phyloP scores from a whole-genome alignment of 306 rosid species.

The Lathyrus tuberosus region DNA sequence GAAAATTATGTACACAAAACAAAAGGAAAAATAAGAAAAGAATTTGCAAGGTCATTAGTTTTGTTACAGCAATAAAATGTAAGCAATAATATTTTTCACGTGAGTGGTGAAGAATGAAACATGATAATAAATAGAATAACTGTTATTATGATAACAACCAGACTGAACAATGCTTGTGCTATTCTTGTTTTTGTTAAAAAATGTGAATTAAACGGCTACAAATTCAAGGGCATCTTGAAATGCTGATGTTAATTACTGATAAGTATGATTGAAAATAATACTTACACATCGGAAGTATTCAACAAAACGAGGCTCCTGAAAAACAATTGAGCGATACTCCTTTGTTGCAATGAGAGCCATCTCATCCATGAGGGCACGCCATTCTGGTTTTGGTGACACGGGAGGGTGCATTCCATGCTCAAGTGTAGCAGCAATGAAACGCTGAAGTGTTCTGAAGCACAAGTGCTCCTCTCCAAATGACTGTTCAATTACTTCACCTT shows the following conservation, averaged over 20 bases:
- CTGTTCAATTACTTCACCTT: constrained; percentile 98
- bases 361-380: constrained; percentile 95
- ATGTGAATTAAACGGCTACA: too few relatives aligned
- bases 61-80: constrained; percentile 13
- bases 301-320: constrained; percentile 90
- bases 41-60: background rate
- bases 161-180: too few relatives aligned
- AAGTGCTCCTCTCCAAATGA: constrained; percentile 97
- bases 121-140: background rate
- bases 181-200: too few relatives aligned
- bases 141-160: background rate
- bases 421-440: constrained; percentile 94
- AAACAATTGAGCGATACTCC: constrained; percentile 93
- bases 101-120: background rate
- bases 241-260: background rate
- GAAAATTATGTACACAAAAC: background rate
- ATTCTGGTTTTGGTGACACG: constrained; percentile 87
- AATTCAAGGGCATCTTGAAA: too few relatives aligned
- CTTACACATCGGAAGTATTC: constrained; percentile 95
- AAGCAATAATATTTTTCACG: constrained; percentile 7
- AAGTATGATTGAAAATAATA: constrained; percentile 28
- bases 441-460: constrained; percentile 96
- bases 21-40: background rate
- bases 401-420: constrained; percentile 99
- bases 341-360: constrained; percentile 89